A percentile compares a stretch with the other conserved stretches of the same genome.
Conservation (phyloP, 495 filamentous ascomycete genomes). For the Delitschia confertaspora region DNA sequence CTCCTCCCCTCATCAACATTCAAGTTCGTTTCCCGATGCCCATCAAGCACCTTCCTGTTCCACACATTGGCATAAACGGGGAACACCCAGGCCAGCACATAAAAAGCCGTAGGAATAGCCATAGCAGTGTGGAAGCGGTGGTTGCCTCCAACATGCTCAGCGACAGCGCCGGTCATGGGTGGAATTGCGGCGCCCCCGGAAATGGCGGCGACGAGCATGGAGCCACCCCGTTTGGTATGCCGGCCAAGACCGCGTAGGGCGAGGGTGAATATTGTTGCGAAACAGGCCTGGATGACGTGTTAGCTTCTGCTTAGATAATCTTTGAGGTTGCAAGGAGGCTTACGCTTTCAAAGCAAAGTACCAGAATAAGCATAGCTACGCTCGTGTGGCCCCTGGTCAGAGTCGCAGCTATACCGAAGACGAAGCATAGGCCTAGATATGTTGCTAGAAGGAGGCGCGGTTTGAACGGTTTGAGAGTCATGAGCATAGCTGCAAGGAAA, state of each 20-base stretch:
- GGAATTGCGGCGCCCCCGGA: constrained; percentile 60
- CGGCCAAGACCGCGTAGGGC: constrained; percentile 60
- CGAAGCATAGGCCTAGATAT: constrained; percentile 34
- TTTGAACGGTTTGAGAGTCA: constrained; percentile 36
- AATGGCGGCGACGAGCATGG: constrained; percentile 56
- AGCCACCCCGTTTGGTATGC: constrained; percentile 61
- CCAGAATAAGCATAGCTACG: constrained; percentile 51
- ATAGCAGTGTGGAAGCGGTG: too few species aligned
- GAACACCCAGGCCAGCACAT: constrained; percentile 39
- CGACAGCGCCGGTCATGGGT: constrained; percentile 53
- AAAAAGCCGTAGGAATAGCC: constrained; percentile 34
- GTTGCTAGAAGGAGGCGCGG: constrained; percentile 32
- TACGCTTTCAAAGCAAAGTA: constrained; percentile 66
- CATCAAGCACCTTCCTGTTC: constrained; percentile 41
- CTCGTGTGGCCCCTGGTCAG: constrained; percentile 27
- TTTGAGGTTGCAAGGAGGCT: too few species aligned
- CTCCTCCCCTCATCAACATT: too few species aligned
- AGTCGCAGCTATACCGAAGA: constrained; percentile 48
- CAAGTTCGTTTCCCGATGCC: constrained; percentile 39
- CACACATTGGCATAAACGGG: constrained; percentile 43
- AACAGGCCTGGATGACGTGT: too few species aligned
- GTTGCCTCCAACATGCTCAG: constrained; percentile 39
- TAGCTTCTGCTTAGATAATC: too few species aligned
- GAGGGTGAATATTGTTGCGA: constrained; percentile 62
- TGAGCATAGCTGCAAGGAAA: constrained; percentile 48